These are phyloP conservation scores for Theobroma cacao DNA, from an alignment of 345 rosid genomes.

Conservation along the genomic window DNA sequence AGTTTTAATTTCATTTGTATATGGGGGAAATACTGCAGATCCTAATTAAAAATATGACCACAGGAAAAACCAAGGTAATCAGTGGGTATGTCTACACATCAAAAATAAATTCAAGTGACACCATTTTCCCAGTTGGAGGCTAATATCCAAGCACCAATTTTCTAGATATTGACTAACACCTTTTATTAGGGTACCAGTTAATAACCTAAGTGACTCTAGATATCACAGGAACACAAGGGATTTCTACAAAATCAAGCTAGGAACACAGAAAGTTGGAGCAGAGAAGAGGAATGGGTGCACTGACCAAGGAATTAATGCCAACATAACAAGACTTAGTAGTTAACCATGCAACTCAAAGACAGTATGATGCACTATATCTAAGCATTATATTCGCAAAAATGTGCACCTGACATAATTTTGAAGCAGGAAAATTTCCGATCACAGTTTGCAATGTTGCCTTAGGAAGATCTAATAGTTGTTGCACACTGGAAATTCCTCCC, in stretches of 20 bases:
- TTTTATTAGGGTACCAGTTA: not conserved
- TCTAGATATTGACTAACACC: not conserved
- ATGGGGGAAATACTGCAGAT: constrained; percentile 72
- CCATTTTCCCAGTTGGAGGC: not conserved
- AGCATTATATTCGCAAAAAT: not conserved
- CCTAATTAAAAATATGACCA: constrained; percentile 43
- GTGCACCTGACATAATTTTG: constrained; percentile 66
- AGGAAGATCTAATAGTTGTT: constrained; percentile 70
- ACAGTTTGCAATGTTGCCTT: constrained; percentile 51
- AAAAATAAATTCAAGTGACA: not conserved
- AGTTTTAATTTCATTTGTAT: constrained; percentile 64
- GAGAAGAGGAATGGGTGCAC: not conserved
- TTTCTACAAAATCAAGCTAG: not conserved
- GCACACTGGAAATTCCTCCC: constrained; percentile 59
- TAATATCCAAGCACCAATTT: not conserved
- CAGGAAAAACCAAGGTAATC: not conserved
- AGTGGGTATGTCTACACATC: not conserved
- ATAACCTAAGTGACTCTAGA: not conserved
- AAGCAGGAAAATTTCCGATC: constrained; percentile 49
- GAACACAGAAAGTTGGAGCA: not conserved
- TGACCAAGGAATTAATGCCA: not conserved
- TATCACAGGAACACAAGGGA: not conserved
- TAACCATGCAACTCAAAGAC: not conserved
- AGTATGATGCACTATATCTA: not conserved
- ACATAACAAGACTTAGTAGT: not conserved